These are phyloP conservation scores for Volvariella volvacea DNA, from an alignment of 1,284 basidiomycete genomes.

Conservation along the genomic window DNA sequence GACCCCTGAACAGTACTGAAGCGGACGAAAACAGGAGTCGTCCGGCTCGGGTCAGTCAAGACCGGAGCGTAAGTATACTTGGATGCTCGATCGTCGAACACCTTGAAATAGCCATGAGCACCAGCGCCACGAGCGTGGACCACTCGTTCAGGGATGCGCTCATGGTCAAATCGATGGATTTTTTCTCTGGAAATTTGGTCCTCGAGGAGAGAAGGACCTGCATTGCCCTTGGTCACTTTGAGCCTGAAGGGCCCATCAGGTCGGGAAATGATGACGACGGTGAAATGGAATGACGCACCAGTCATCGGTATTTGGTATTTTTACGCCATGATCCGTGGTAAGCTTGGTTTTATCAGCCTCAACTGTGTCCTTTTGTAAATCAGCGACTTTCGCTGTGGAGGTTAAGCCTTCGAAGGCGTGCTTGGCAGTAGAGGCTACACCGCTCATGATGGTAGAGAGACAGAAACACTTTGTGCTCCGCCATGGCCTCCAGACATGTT, in stretches of 20 bases:
- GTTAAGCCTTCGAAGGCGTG: neutral
- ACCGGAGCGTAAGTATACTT: conserved; percentile 65
- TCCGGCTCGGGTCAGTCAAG: conserved; percentile 63
- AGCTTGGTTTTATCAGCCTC: conserved; percentile 15
- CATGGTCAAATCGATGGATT: conserved; percentile 75
- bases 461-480: no score
- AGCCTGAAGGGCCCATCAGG: conserved; percentile 33
- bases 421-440: neutral
- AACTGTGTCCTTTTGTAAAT: neutral
- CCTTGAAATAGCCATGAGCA: conserved; percentile 77
- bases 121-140: conserved; percentile 76
- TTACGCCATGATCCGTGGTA: conserved; percentile 61
- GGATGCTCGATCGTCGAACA: conserved; percentile 54
- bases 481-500: no score
- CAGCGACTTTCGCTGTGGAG: neutral
- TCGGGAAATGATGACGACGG: neutral
- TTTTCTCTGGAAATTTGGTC: conserved; percentile 68
- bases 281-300: conserved; percentile 34
- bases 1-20: conserved; percentile 81
- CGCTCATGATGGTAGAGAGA: no score
- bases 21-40: conserved; percentile 71
- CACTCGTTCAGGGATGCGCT: conserved; percentile 77
- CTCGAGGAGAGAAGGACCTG: conserved; percentile 56
- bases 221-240: conserved; percentile 36
- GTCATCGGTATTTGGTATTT: conserved; percentile 54